Conservation (phyloP, 345 rosid species). For the Nasturtium officinale region DNA sequence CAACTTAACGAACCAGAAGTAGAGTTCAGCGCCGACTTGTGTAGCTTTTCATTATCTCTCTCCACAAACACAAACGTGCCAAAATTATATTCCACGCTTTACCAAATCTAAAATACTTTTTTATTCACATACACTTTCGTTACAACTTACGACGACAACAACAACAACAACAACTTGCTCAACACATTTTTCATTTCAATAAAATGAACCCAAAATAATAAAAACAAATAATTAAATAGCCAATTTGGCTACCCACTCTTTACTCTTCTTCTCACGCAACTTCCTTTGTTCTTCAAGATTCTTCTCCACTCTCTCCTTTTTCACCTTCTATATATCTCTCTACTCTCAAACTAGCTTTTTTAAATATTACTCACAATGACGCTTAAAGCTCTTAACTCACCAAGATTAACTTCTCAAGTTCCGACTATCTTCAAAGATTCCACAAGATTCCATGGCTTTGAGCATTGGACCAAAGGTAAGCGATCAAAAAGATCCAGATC, state of each 20-base stretch:
- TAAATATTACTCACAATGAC: conserved; percentile 36
- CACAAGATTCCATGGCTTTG: conserved; percentile 23
- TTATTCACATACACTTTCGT: conserved; percentile 10
- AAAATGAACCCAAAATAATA: neutral
- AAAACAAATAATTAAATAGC: neutral
- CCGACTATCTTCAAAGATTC: conserved; percentile 14
- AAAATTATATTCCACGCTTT: conserved; percentile 18
- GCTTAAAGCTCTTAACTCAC: conserved; percentile 52
- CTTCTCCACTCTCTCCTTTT: neutral
- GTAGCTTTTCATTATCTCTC: conserved; percentile 8
- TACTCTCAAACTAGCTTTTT: neutral
- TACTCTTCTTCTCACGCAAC: conserved; percentile 41
- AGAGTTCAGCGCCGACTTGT: conserved; percentile 17
- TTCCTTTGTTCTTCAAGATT: conserved; percentile 45
- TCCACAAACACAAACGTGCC: conserved; percentile 24
- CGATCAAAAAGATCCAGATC: conserved; percentile 50
- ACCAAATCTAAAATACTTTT: neutral
- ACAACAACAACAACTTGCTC: conserved; percentile 26
- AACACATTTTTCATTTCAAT: conserved; percentile 18
- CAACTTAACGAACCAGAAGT: neutral
- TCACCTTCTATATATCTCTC: neutral
- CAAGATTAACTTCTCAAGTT: conserved; percentile 30
- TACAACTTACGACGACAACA: conserved; percentile 6
- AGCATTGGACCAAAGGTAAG: conserved; percentile 48
- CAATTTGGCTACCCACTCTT: conserved; percentile 41